Conservation (phyloP, 176 grass and related monocot genomes). For the Echinochloa phyllopogon region DNA sequence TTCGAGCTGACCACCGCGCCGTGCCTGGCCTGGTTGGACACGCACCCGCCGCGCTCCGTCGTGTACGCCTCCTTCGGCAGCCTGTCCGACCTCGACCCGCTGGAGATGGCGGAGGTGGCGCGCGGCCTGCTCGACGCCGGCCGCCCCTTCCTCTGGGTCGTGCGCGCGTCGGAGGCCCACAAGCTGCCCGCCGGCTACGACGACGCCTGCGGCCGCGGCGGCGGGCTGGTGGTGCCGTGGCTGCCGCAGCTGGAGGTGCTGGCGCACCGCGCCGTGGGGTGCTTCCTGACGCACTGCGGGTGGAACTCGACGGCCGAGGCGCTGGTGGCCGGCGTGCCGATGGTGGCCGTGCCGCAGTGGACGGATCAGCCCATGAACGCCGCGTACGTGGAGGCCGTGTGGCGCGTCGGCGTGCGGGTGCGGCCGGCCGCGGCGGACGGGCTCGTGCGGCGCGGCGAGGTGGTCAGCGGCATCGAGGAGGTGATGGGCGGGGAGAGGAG, state of each 20-base stretch:
- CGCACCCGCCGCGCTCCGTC: slow-evolving; percentile 52
- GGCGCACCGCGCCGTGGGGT: slow-evolving; percentile 64
- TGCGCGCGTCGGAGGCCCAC: slow-evolving; percentile 59
- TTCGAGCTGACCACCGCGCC: slow-evolving; percentile 50
- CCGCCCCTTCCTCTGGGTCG: slow-evolving; percentile 69
- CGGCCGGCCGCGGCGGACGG: slow-evolving; percentile 27
- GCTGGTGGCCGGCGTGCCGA: slow-evolving; percentile 44
- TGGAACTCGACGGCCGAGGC: slow-evolving; percentile 86
- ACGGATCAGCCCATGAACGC: slow-evolving; percentile 89
- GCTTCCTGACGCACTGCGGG: slow-evolving; percentile 85
- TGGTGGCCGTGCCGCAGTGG: slow-evolving; percentile 69
- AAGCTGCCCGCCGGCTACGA: slow-evolving; percentile 56
- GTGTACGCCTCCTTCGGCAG: slow-evolving; percentile 85
- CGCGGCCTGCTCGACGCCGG: slow-evolving; percentile 48
- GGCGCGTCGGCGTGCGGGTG: slow-evolving; percentile 61
- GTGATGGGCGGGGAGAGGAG: slow-evolving; percentile 68
- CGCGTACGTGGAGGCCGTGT: slow-evolving; percentile 74
- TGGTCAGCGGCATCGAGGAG: slow-evolving; percentile 17
- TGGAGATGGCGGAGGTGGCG: slow-evolving; percentile 60
- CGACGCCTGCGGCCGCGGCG: background rate
- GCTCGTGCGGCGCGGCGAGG: slow-evolving; percentile 48
- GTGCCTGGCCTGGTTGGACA: slow-evolving; percentile 61
- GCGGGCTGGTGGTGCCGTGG: slow-evolving; percentile 61
- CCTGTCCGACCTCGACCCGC: slow-evolving; percentile 47
- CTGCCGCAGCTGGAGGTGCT: slow-evolving; percentile 80